These are phyloP conservation scores for Colletotrichum limetticola DNA, from an alignment of 2,329 filamentous ascomycete species.

Conservation along the genomic window DNA sequence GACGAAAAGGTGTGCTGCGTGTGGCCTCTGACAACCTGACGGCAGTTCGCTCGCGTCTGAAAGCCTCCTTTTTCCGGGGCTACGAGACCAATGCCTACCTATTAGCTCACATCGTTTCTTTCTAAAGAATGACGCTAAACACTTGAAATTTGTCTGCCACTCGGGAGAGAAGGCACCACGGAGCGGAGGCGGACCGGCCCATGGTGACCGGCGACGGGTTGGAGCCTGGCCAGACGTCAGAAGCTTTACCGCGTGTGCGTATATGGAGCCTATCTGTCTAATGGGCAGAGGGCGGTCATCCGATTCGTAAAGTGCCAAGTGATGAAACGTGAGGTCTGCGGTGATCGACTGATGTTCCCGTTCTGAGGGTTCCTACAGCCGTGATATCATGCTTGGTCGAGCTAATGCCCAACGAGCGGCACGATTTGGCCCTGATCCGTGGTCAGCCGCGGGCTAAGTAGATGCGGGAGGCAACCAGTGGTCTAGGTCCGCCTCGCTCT, in stretches of 20 bases:
- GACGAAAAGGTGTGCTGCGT: conserved; percentile 10
- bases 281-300: background rate
- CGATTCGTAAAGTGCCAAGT: conserved; percentile 12
- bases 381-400: conserved; percentile 23
- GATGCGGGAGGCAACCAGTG: conserved; percentile 18
- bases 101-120: background rate
- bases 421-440: background rate
- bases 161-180: conserved; percentile 1
- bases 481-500: background rate
- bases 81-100: background rate
- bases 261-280: background rate
- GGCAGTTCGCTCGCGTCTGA: conserved; percentile 1
- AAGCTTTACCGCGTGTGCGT: background rate
- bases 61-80: background rate
- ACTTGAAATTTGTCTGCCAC: background rate
- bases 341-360: conserved; percentile 20
- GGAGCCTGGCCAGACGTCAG: background rate
- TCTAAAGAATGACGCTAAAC: background rate
- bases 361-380: background rate
- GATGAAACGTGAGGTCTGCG: conserved; percentile 2
- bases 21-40: background rate
- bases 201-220: background rate
- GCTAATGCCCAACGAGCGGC: conserved; percentile 6
- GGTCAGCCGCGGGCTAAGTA: background rate
- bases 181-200: conserved; percentile 20